Percentiles rank a stretch among this genome's conserved stretches.
Conservation (phyloP, 495 filamentous ascomycete species). For the Hypoxylon perforatum region DNA sequence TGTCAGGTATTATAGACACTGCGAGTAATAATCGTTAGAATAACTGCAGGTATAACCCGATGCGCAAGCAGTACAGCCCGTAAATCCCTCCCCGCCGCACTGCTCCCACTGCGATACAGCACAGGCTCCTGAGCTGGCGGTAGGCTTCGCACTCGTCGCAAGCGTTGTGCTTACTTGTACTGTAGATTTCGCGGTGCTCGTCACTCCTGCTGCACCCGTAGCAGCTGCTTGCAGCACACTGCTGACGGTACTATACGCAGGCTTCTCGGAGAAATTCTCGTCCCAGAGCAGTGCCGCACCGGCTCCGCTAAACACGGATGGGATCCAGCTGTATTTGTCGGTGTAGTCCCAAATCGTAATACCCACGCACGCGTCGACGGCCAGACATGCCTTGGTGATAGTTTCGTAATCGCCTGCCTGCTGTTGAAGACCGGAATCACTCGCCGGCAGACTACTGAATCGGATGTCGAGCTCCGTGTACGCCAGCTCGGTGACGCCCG, state of each 20-base stretch:
- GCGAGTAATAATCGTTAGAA: conserved; percentile 47
- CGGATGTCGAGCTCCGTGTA: conserved; percentile 73
- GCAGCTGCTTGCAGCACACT: conserved; percentile 5
- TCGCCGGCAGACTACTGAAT: conserved; percentile 26
- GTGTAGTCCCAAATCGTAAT: conserved; percentile 74
- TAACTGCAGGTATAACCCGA: conserved; percentile 40
- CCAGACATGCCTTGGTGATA: conserved; percentile 63
- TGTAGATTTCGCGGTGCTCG: neutral
- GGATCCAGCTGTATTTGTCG: conserved; percentile 69
- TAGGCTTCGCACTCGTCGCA: neutral
- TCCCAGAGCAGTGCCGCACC: conserved; percentile 64
- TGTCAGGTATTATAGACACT: conserved; percentile 49
- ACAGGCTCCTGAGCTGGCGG: neutral
- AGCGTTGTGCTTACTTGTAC: neutral
- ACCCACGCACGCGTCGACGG: conserved; percentile 68
- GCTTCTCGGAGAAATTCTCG: conserved; percentile 65
- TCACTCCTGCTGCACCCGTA: neutral
- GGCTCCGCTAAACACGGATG: conserved; percentile 63
- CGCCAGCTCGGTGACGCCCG: conserved; percentile 67
- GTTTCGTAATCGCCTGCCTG: conserved; percentile 68
- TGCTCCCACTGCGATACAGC: conserved; percentile 45
- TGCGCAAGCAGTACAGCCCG: conserved; percentile 47
- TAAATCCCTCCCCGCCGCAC: conserved; percentile 52
- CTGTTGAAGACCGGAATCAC: conserved; percentile 58
- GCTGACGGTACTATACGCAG: conserved; percentile 58